Evolutionary conservation across 441 rosid species (phyloP).

Genomic region (Jatropha podagrica): DNA sequence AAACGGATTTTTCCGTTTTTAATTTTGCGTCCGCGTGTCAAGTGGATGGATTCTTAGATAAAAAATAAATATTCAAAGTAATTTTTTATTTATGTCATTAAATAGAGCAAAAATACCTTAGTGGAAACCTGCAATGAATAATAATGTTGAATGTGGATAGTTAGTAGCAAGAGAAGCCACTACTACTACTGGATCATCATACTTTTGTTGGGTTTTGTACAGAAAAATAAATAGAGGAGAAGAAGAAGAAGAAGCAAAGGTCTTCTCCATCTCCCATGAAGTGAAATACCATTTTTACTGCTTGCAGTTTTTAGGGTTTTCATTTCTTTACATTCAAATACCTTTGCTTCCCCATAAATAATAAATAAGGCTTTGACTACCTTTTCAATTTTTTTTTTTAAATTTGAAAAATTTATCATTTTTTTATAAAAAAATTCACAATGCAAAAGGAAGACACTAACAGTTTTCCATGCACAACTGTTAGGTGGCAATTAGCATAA

Average conservation of each 20-base stretch:
- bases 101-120: neutral
- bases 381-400: too few species aligned
- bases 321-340: neutral
- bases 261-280: neutral
- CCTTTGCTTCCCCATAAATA: neutral
- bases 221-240: too few species aligned
- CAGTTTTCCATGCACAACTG: neutral
- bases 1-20: too few species aligned
- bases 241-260: too few species aligned
- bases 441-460: neutral
- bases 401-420: too few species aligned
- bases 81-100: neutral
- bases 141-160: neutral
- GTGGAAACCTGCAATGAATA: constrained; percentile 13
- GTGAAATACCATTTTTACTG: neutral
- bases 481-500: neutral
- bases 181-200: neutral
- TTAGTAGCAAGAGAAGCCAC: neutral
- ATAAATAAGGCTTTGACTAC: too few species aligned
- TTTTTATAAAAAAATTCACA: too few species aligned
- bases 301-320: too few species aligned
- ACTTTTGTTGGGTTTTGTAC: constrained; percentile 3
- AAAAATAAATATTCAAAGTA: neutral
- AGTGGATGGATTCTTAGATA: too few species aligned
- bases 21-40: too few species aligned